Percentiles rank a stretch among this genome's conserved stretches.
These are phyloP conservation scores for Taphrina flavorubra DNA, from an alignment of 1,139 yeast genomes.

Conservation along the genomic window DNA sequence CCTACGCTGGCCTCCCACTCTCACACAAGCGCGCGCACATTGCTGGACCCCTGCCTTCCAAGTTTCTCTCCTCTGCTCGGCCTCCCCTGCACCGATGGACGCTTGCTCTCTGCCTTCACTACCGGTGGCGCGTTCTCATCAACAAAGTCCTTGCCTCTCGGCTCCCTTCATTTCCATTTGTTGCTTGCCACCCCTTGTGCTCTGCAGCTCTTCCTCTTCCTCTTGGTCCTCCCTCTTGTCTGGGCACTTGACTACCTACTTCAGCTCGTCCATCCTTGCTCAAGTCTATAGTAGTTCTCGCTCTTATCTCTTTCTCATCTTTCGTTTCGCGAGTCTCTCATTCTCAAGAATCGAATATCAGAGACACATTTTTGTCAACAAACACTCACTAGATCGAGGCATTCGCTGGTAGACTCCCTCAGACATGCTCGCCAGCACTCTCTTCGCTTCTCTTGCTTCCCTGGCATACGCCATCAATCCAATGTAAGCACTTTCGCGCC, in stretches of 20 bases:
- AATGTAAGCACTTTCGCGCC: slow-evolving; percentile 7
- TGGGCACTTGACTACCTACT: background rate
- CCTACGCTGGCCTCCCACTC: background rate
- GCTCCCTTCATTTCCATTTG: background rate
- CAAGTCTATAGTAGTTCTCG: no score
- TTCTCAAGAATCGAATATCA: background rate
- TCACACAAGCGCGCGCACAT: background rate
- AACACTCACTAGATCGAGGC: slow-evolving; percentile 12
- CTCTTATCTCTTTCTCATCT: background rate
- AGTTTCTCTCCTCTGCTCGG: background rate
- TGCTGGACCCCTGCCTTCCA: slow-evolving; percentile 2
- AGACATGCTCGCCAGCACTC: slow-evolving; percentile 22
- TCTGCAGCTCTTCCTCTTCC: background rate
- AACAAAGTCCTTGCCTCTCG: slow-evolving; percentile 5
- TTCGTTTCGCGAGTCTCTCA: background rate
- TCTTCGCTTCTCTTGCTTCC: slow-evolving; percentile 29
- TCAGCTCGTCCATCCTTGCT: no score
- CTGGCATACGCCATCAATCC: slow-evolving; percentile 39
- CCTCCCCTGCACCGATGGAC: slow-evolving; percentile 2
- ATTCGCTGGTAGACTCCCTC: slow-evolving; percentile 2
- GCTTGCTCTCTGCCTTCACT: background rate
- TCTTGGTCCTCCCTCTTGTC: background rate
- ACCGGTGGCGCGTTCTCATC: background rate
- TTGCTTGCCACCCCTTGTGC: background rate
- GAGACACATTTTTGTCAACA: background rate